Base-by-base conservation (phyloP, 805 yeast genomes). In the Candida peoriensis region DNA sequence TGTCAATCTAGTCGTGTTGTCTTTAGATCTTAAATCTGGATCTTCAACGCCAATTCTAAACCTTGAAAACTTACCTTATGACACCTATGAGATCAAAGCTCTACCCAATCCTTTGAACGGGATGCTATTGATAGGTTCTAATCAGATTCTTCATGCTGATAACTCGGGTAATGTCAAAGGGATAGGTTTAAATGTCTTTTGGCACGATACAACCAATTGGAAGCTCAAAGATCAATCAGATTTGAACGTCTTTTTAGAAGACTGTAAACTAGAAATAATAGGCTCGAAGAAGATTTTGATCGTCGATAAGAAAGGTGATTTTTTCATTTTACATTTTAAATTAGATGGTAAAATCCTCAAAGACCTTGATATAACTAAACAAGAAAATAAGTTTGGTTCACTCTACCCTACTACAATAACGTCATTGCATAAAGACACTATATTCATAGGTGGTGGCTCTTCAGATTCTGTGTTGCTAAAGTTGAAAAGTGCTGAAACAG, bases 81-180 rank as follows among this genome's bases (percentile, higher is more conserved):
- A 86, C 54, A 54, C 81, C 3, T 80, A 76, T 44, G 60, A 68
- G 12, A 58, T 88, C 8, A 57, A 81, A 8, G 80, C 96, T 0
- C 61, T 87, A 22, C 67, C 74, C 2, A 64, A 66, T 3, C 87
- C 90, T 0, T 60, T 81, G 22, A 77, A 78, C 41, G 96, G 97
- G 1, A 63, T 78, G 30, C 58, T 88, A 6, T 46, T 75, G 5
- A 35, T 85, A 4, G 96, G 97, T 1, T 70, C 81, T 23, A 88
- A 89, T 53, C 84, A 81, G 47, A 46, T 89, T 8, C 61, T 86
- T 9, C 89, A 85, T 57, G 72, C 87, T 13, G 96, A 89, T 51
- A 76, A 85, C 20, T 73, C 86, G 3, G 94, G 95, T 4, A 74
- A 79, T 21, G 50, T 68, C 3, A 70, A 74, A 39, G 80, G 86